Evolutionary conservation across 2,329 filamentous ascomycete genomes (phyloP).

Genomic region (Pyrenochaeta sp.): DNA sequence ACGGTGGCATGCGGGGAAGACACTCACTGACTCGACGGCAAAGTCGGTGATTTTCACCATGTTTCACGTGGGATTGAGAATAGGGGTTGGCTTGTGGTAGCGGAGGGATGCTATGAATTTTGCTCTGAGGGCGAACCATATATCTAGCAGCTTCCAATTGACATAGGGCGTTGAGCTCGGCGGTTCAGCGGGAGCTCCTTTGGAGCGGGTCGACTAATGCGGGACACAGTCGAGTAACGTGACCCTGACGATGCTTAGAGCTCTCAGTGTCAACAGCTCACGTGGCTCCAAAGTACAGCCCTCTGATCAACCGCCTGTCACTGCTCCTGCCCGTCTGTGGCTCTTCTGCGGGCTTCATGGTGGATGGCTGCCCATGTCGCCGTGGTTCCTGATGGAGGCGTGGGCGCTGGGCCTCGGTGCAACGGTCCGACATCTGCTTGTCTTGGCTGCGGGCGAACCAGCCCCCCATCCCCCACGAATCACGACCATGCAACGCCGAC

Average conservation of each 20-base stretch:
- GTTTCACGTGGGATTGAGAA: conserved; percentile 13
- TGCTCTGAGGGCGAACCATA: conserved; percentile 6
- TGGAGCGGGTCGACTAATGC: conserved; percentile 13
- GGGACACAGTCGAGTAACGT: no score
- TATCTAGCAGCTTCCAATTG: conserved; percentile 12
- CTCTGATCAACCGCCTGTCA: no score
- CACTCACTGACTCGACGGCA: conserved; percentile 71
- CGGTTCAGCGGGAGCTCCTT: conserved; percentile 8
- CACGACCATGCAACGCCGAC: conserved; percentile 24
- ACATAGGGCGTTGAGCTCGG: conserved; percentile 24
- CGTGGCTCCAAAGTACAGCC: no score
- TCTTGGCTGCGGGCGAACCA: conserved; percentile 11
- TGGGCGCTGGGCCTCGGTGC: conserved; percentile 26
- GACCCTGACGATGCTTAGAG: background rate
- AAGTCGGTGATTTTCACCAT: conserved; percentile 70
- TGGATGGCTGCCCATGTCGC: conserved; percentile 7
- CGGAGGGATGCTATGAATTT: conserved; percentile 2
- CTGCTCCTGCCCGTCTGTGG: no score
- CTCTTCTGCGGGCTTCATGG: background rate
- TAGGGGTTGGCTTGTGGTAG: background rate
- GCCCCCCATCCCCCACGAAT: conserved; percentile 32
- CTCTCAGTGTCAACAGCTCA: no score
- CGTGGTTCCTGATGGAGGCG: conserved; percentile 5
- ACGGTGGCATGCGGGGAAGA: conserved; percentile 24
- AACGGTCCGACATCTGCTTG: conserved; percentile 20